A percentile compares a stretch with the other conserved stretches of the same genome.
Conservation (phyloP, 306 rosid species). For the Dryas alaskensis region DNA sequence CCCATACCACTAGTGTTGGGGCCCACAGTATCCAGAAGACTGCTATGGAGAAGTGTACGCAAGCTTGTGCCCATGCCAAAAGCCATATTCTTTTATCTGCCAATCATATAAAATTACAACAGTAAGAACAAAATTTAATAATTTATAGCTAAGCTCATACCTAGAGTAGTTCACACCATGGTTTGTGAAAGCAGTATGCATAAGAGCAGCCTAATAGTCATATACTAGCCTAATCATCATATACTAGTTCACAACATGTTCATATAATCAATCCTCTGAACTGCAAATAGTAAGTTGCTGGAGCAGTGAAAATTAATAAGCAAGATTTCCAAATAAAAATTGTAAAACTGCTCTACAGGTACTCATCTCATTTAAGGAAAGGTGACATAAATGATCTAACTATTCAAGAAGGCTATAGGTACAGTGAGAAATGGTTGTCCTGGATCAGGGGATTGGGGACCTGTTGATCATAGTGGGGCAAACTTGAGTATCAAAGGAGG, state of each 20-base stretch:
- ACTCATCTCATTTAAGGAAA: neutral
- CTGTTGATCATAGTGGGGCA: neutral
- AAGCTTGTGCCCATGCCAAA: conserved; percentile 87
- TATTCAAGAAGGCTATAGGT: neutral
- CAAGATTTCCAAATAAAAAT: neutral
- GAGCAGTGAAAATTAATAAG: neutral
- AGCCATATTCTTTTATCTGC: conserved; percentile 97
- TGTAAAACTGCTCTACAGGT: neutral
- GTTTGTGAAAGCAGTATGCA: neutral
- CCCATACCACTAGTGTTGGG: conserved; percentile 92
- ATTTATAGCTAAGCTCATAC: neutral
- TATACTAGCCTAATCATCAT: too few relatives aligned
- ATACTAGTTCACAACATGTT: neutral
- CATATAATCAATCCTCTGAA: neutral
- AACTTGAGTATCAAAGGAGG: neutral
- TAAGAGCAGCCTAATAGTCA: neutral
- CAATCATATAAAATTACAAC: conserved; percentile 32
- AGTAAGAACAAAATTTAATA: neutral
- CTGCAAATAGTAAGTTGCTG: neutral
- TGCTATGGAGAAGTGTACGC: conserved; percentile 77
- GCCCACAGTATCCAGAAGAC: conserved; percentile 94
- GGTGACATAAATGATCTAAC: neutral
- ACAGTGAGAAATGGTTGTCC: neutral
- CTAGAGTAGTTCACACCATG: neutral
- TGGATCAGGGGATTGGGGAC: neutral